A percentile compares a stretch with the other conserved stretches of the same genome.
Evolutionary conservation across 495 filamentous ascomycete genomes (phyloP).

Genomic region (Parachaetomium inaequale): DNA sequence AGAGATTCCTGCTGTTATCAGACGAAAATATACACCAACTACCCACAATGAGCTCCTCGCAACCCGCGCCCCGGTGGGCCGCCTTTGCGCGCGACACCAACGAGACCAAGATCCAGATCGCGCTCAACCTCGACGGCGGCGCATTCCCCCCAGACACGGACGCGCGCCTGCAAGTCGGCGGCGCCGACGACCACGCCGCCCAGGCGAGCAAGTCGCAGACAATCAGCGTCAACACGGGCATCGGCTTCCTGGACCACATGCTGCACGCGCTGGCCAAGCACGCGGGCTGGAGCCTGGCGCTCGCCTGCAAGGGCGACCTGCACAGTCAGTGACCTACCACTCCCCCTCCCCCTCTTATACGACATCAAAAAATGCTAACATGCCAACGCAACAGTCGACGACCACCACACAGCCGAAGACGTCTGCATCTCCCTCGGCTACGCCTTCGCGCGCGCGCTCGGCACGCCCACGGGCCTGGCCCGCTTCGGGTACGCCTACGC

Average conservation of each 20-base stretch:
- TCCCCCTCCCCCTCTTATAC: not conserved
- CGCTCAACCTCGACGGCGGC: constrained; percentile 90
- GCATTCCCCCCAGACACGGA: constrained; percentile 61
- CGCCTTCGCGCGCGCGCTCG: constrained; percentile 76
- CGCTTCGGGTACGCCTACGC: constrained; percentile 89
- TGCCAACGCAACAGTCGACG: constrained; percentile 68
- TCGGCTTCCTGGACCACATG: constrained; percentile 99
- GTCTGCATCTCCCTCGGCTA: constrained; percentile 83
- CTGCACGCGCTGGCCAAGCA: constrained; percentile 95
- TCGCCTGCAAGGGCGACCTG: constrained; percentile 81
- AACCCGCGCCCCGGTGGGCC: constrained; percentile 56
- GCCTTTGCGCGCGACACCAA: constrained; percentile 83
- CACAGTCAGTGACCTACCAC: constrained; percentile 64
- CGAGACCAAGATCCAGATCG: constrained; percentile 91
- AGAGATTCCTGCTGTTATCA: not conserved
- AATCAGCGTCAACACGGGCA: constrained; percentile 86
- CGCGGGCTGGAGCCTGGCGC: constrained; percentile 80
- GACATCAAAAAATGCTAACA: no score
- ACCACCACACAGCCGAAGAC: constrained; percentile 98
- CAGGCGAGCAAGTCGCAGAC: constrained; percentile 77
- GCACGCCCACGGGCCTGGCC: constrained; percentile 70
- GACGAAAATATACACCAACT: not conserved
- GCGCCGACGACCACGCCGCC: constrained; percentile 63
- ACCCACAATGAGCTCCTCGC: constrained; percentile 37
- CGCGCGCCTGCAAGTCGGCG: constrained; percentile 35